A percentile compares a stretch with the other conserved stretches of the same genome.
Conservation (phyloP, 1,284 basidiomycete species). For the Rhodotorula sp. region DNA sequence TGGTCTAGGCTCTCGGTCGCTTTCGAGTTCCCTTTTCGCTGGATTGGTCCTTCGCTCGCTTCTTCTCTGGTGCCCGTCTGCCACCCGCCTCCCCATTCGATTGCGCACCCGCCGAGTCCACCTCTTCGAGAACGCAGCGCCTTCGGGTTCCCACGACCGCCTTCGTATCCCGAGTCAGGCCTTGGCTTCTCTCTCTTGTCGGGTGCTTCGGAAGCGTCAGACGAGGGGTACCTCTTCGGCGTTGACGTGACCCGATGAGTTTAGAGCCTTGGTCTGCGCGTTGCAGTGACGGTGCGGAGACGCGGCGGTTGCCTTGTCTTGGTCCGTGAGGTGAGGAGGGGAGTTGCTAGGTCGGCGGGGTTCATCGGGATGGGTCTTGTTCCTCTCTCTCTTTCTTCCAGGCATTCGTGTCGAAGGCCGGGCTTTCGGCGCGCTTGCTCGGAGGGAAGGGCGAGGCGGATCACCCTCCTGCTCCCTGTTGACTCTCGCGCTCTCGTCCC, state of each 20-base stretch:
- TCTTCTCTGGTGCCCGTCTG: background rate
- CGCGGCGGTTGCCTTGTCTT: background rate
- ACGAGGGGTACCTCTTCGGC: background rate
- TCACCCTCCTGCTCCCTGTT: no score
- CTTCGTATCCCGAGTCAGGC: background rate
- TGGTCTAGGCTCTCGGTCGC: no score
- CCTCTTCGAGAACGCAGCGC: slow-evolving; percentile 18
- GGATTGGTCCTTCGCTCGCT: background rate
- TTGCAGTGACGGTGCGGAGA: slow-evolving; percentile 10
- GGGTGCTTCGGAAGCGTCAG: background rate
- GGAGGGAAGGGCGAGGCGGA: no score
- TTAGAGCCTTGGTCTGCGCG: background rate
- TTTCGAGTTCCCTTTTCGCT: background rate
- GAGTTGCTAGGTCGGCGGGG: no score
- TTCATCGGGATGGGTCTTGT: no score
- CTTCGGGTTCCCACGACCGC: slow-evolving; percentile 6
- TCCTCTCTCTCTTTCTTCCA: no score
- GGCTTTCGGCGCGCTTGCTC: no score
- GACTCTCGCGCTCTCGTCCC: no score
- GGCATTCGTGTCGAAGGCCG: no score
- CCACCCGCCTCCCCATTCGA: background rate
- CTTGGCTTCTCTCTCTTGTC: background rate
- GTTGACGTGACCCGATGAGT: background rate
- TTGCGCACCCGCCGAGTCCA: background rate
- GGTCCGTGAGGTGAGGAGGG: background rate